A percentile compares a stretch with the other conserved stretches of the same genome.
Conservation (phyloP, 768 basidiomycete genomes). For the Lentinus brumalis region DNA sequence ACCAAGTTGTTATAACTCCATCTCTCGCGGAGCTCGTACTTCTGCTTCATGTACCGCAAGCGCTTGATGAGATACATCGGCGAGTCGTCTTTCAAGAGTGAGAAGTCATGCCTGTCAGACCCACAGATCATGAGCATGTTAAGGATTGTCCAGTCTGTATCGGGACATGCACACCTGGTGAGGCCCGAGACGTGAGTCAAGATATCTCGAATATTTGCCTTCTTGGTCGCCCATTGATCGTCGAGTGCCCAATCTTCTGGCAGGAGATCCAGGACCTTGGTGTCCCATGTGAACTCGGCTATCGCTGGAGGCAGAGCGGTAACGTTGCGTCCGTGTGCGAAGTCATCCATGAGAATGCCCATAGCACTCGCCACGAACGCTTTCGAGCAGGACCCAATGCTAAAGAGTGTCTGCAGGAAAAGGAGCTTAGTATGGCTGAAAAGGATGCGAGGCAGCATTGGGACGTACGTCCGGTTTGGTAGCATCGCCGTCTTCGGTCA, state of each 20-base stretch:
- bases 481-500: conserved; percentile 11
- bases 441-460: no score
- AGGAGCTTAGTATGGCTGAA: neutral
- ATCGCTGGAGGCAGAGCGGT: conserved; percentile 27
- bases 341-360: conserved; percentile 37
- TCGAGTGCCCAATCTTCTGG: conserved; percentile 44
- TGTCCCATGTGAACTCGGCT: conserved; percentile 28
- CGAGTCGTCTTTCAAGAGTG: conserved; percentile 32
- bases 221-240: conserved; percentile 44
- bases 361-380: conserved; percentile 30
- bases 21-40: conserved; percentile 38
- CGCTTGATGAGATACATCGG: conserved; percentile 26
- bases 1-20: conserved; percentile 44
- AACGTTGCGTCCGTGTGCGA: conserved; percentile 29
- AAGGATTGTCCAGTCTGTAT: neutral
- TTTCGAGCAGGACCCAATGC: conserved; percentile 36
- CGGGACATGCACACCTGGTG: conserved; percentile 29
- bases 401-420: conserved; percentile 30
- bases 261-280: conserved; percentile 37
- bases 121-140: neutral
- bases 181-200: conserved; percentile 29
- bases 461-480: conserved; percentile 11
- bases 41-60: conserved; percentile 33
- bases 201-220: conserved; percentile 39
- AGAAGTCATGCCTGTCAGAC: conserved; percentile 35